Evolutionary conservation across 2,329 filamentous ascomycete genomes (phyloP).

Genomic region (Cylindrodendrum hubeiense): DNA sequence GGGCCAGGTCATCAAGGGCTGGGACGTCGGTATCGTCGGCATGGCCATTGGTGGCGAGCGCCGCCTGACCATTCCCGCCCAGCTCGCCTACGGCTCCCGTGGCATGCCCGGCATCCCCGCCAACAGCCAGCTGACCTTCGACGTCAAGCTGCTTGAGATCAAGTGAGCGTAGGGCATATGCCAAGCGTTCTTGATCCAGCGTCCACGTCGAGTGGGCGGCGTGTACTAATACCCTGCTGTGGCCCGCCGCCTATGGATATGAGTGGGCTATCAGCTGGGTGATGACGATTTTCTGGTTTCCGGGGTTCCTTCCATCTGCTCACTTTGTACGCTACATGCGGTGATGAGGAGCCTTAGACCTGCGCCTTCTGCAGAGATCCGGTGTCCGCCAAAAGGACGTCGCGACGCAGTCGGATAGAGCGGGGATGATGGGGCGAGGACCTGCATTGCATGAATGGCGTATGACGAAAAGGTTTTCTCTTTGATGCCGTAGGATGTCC

Average conservation of each 20-base stretch:
- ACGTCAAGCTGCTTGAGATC: constrained; percentile 87
- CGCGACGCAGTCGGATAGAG: constrained; percentile 41
- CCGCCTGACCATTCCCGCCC: constrained; percentile 87
- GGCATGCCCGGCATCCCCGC: constrained; percentile 85
- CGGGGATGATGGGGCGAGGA: constrained; percentile 63
- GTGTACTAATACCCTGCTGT: constrained; percentile 42
- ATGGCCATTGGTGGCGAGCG: constrained; percentile 96
- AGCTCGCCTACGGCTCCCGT: constrained; percentile 91
- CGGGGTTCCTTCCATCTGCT: constrained; percentile 34
- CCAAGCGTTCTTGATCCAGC: constrained; percentile 23
- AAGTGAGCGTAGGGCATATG: constrained; percentile 67
- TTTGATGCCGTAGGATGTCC: constrained; percentile 32
- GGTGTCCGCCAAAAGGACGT: constrained; percentile 24
- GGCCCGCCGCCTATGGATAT: constrained; percentile 26
- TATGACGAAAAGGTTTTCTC: constrained; percentile 53
- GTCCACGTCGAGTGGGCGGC: constrained; percentile 28
- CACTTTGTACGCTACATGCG: constrained; percentile 49
- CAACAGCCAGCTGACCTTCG: constrained; percentile 93
- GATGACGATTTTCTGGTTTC: constrained; percentile 27
- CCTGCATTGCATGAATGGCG: constrained; percentile 65
- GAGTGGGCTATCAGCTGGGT: constrained; percentile 27
- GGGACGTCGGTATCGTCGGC: constrained; percentile 94
- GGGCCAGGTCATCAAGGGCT: constrained; percentile 98
- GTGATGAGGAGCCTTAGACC: constrained; percentile 61
- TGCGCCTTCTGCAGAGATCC: constrained; percentile 49